These are phyloP conservation scores for Mycena pura DNA, from an alignment of 768 basidiomycete genomes.

Conservation along the genomic window DNA sequence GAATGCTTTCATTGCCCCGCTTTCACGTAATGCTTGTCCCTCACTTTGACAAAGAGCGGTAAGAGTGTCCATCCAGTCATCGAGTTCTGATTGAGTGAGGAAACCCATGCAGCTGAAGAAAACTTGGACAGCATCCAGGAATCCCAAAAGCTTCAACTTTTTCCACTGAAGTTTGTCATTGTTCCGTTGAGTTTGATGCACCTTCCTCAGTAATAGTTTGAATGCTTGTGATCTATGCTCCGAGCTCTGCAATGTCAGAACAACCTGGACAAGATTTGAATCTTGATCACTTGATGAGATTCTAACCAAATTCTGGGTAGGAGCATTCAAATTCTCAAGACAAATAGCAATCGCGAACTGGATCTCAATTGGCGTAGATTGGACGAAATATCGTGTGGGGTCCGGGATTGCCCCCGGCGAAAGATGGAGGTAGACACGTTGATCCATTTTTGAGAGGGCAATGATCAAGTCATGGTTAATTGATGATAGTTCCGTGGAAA, in stretches of 20 bases:
- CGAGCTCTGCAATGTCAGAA: not conserved
- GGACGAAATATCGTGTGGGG: conserved; percentile 5
- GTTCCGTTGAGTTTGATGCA: conserved; percentile 2
- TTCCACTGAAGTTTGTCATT: conserved; percentile 7
- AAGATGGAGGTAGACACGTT: not conserved
- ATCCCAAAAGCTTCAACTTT: conserved; percentile 7
- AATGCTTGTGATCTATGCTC: conserved; percentile 12
- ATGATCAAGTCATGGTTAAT: conserved; percentile 1
- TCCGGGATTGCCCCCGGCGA: conserved; percentile 1
- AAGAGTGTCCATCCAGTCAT: conserved; percentile 15
- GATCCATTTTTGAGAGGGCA: conserved; percentile 4
- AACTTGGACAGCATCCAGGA: conserved; percentile 16
- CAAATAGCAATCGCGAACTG: conserved; percentile 3
- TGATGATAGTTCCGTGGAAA: not conserved
- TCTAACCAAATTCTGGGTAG: not conserved
- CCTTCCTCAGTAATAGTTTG: conserved; percentile 11
- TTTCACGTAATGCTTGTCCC: not conserved
- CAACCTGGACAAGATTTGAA: conserved; percentile 2
- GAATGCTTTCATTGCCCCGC: conserved; percentile 9
- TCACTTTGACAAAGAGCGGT: not conserved
- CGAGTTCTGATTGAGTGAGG: conserved; percentile 1
- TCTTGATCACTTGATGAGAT: not conserved
- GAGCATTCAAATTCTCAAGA: not conserved
- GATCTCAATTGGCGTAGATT: conserved; percentile 2
- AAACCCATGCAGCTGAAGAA: conserved; percentile 16